Conservation (phyloP, 768 basidiomycete genomes). For the Mycena olivaceomarginata region DNA sequence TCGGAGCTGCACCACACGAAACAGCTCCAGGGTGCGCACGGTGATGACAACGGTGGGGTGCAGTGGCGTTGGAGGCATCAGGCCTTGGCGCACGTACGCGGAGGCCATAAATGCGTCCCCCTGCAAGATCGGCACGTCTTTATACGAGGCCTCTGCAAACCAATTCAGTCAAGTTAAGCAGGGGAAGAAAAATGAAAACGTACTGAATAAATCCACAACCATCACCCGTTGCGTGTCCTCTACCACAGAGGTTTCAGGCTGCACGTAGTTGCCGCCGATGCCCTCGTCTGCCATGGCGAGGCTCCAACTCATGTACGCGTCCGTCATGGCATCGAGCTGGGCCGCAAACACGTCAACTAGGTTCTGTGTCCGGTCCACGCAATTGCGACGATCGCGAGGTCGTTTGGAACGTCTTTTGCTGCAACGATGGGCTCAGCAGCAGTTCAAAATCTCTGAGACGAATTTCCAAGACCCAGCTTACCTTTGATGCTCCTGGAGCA, state of each 20-base stretch:
- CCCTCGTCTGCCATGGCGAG: not conserved
- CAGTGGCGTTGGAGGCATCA: not conserved
- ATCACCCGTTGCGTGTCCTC: not conserved
- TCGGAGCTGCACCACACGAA: not conserved
- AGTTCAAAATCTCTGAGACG: too few relatives aligned
- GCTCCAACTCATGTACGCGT: not conserved
- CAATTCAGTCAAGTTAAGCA: not conserved
- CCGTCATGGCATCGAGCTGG: not conserved
- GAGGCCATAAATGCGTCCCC: not conserved
- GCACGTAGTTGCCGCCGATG: not conserved
- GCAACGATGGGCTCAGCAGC: too few relatives aligned
- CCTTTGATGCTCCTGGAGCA: too few relatives aligned
- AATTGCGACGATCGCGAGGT: not conserved
- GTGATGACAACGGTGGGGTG: not conserved
- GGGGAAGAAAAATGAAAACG: not conserved
- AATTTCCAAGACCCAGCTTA: too few relatives aligned
- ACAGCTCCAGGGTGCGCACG: not conserved
- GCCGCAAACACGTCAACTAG: not conserved
- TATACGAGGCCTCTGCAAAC: not conserved
- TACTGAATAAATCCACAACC: not conserved
- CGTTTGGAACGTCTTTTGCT: too few relatives aligned
- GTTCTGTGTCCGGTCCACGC: not conserved
- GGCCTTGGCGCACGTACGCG: not conserved
- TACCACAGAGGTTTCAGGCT: not conserved
- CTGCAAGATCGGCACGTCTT: not conserved